These are phyloP conservation scores for Amanita pseudoporphyria DNA, from an alignment of 768 basidiomycete species.

Conservation along the genomic window DNA sequence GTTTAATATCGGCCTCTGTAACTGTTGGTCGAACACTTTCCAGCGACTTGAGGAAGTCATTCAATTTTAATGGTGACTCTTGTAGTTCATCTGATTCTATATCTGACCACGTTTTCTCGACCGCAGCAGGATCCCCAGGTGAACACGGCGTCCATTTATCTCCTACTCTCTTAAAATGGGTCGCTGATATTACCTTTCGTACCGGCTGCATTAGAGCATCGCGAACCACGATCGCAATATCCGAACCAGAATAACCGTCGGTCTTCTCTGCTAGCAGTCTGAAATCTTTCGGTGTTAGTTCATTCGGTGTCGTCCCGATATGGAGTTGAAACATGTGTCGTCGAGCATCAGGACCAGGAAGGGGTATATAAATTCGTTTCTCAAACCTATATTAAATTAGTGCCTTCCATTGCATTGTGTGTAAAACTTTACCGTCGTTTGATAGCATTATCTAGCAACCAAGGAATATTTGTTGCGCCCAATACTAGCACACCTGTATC, in stretches of 20 bases:
- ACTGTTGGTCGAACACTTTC: constrained; percentile 81
- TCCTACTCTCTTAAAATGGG: constrained; percentile 74
- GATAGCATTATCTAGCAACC: constrained; percentile 96
- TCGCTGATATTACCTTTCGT: constrained; percentile 89
- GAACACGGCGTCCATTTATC: constrained; percentile 93
- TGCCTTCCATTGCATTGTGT: not conserved
- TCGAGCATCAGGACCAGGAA: constrained; percentile 88
- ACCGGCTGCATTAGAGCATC: constrained; percentile 99
- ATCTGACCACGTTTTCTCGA: constrained; percentile 86
- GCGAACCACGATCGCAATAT: constrained; percentile 89
- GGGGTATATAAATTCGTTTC: constrained; percentile 96
- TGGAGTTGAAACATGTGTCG: constrained; percentile 96
- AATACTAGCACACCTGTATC: constrained; percentile 94
- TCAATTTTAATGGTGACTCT: constrained; percentile 75
- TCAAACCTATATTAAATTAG: constrained; percentile 55
- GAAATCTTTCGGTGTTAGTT: constrained; percentile 72
- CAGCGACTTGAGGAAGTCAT: constrained; percentile 78
- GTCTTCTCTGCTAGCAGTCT: constrained; percentile 75
- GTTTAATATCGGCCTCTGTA: constrained; percentile 76
- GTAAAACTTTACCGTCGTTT: constrained; percentile 65
- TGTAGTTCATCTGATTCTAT: constrained; percentile 79
- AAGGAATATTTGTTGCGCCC: constrained; percentile 97
- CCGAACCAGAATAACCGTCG: constrained; percentile 92
- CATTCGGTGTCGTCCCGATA: constrained; percentile 85
- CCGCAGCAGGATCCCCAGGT: constrained; percentile 77